Base-by-base conservation (phyloP, 2,329 filamentous ascomycete genomes). In the Neophaeococcomyces mojaviensis region DNA sequence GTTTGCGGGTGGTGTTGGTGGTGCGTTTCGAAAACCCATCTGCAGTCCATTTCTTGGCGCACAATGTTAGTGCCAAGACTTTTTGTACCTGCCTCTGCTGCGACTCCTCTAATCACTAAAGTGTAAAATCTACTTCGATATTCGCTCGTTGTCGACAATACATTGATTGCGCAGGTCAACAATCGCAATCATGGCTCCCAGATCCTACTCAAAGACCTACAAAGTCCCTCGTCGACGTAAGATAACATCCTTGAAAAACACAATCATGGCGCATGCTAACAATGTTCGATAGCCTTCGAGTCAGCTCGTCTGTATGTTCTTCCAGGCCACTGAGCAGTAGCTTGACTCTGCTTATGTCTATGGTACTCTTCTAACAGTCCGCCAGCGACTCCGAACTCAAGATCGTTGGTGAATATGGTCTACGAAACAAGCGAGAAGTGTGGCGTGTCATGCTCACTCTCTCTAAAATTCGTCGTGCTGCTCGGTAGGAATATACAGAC, bases 401-500 rank as follows among this genome's bases (percentile, higher is more conserved):
- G 86, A 85, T 92, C 75, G 90, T 98, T 68, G 92, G 92, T 77
- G 92, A 98, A 80, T 98, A 94, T 81, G 92, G 92, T 77, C 88
- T 98, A 67, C 87, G 89, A 77, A 98, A 98, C 82, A 98, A 98
- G 88, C 90, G 92, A 81, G 92, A 98, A 82, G 92, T 98, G 70
- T 98, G 92, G 92, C 88, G 92, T 76, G 92, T 98, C 76, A 84
- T 88, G 82, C 85, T 98, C 74, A 96, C 90, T 68, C 85, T 98
- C 69, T 97, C 92, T 79, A 97, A 97, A 85, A 98, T 98, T 68
- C 92, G 92, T 89, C 92, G 92, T 95, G 92, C 92, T 84, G 92
- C 92, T 72, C 92, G 92, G 90, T 96, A 86, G 82, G 9, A 49
- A 59, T 50, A 61, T 30, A 31, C 31, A 36, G 39, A 36, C 19